A percentile compares a stretch with the other conserved stretches of the same genome.
Evolutionary conservation across 1,284 basidiomycete genomes (phyloP).

Genomic region (Marasmius fiardii): DNA sequence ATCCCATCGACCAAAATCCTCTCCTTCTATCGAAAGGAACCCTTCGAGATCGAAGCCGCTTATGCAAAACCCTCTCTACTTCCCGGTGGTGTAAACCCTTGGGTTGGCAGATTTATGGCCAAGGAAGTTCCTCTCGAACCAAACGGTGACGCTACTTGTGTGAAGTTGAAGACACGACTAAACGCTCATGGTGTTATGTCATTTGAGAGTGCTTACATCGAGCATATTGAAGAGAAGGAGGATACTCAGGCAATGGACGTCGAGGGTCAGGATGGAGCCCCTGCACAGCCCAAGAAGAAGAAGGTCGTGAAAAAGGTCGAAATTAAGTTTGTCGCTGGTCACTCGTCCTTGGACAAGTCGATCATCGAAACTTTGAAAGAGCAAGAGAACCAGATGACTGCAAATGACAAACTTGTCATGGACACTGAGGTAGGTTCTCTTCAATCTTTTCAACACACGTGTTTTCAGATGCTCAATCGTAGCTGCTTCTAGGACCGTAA

Average conservation of each 20-base stretch:
- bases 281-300: slow-evolving; percentile 76
- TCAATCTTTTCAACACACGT: neutral
- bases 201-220: slow-evolving; percentile 83
- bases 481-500: slow-evolving; percentile 72
- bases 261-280: slow-evolving; percentile 8
- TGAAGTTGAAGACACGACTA: slow-evolving; percentile 88
- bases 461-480: neutral
- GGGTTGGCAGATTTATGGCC: slow-evolving; percentile 76
- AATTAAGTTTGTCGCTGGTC: slow-evolving; percentile 65
- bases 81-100: slow-evolving; percentile 80
- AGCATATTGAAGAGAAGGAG: slow-evolving; percentile 81
- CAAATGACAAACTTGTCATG: slow-evolving; percentile 88
- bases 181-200: slow-evolving; percentile 84
- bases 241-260: slow-evolving; percentile 36
- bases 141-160: slow-evolving; percentile 70
- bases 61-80: slow-evolving; percentile 72
- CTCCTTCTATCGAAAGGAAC: slow-evolving; percentile 86
- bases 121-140: slow-evolving; percentile 73
- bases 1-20: slow-evolving; percentile 92
- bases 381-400: slow-evolving; percentile 83
- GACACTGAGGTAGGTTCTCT: slow-evolving; percentile 78
- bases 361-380: slow-evolving; percentile 69
- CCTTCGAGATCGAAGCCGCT: slow-evolving; percentile 83
- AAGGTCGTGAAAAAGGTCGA: slow-evolving; percentile 80
- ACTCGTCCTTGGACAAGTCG: slow-evolving; percentile 60